Evolutionary conservation across 306 rosid genomes (phyloP), one percentile per base, ranked within the genome.

Genomic region (Castanea sativa): DNA sequence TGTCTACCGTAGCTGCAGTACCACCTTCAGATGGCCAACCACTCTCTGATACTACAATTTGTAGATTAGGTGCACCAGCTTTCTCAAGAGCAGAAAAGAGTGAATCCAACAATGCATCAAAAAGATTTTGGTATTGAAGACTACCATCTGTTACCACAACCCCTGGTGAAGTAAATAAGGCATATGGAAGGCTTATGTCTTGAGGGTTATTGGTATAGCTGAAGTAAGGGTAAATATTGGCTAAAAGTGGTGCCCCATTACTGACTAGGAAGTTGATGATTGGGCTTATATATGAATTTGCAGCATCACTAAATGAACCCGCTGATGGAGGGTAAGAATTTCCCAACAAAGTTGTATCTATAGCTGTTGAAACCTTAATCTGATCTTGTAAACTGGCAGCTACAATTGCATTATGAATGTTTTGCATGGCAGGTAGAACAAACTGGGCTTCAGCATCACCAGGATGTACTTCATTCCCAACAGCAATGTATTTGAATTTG

Each of bases 1-100:
- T 81, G 83, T 56, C 20, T 82, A 23, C 23, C 23, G 23, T 23
- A 23, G 23, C 53, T 2, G 23, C 76, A 3, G 30, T 21, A 5
- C 73, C 83, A 13, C 83, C 88, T 0, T 73, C 83, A 0, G 82
- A 71, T 0, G 87, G 90, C 90, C 87, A 87, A 2, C 90, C 90
- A 16, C 73, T 83, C 78, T 87, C 90, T 4, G 84, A 87, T 30
- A 84, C 52, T 20, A 87, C 82, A 5, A 84, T 77, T 69, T 69
- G 23, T 23, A 23, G 23, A 23, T 23, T 23, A 23, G 23, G 23
- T 23, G 23, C 23, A 23, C 23, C 23, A 23, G 23, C 76, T 73
- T 76, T 81, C 73, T 87, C 87, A 21, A 87, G 76, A 1, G 86
- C 83, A 2, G 80, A 69, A 19, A 81, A 83, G 25, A 71, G 20